Evolutionary conservation across 2,329 filamentous ascomycete species (phyloP).

Genomic region (Exophiala bonariae): DNA sequence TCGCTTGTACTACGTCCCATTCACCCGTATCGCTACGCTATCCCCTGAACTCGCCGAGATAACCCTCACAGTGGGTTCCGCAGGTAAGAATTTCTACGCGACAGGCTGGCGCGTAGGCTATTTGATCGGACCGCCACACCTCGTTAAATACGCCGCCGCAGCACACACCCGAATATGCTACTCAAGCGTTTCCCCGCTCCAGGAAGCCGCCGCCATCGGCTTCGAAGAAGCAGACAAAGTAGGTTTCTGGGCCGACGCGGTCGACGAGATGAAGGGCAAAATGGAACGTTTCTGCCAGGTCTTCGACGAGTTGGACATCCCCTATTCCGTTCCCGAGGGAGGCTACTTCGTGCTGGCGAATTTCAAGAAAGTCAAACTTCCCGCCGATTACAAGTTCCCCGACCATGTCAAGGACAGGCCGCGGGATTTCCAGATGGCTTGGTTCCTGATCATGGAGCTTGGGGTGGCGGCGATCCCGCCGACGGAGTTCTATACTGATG

Average conservation of each 20-base stretch:
- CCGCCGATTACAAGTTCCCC: slow-evolving; percentile 83
- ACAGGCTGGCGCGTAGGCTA: slow-evolving; percentile 97
- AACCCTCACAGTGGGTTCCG: slow-evolving; percentile 91
- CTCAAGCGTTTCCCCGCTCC: slow-evolving; percentile 85
- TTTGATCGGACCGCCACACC: slow-evolving; percentile 82
- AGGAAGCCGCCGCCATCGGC: slow-evolving; percentile 90
- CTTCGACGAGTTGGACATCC: slow-evolving; percentile 72
- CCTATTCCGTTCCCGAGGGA: slow-evolving; percentile 90
- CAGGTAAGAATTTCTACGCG: slow-evolving; percentile 97
- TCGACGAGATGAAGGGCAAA: slow-evolving; percentile 85
- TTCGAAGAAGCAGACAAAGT: slow-evolving; percentile 85
- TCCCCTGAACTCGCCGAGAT: slow-evolving; percentile 85
- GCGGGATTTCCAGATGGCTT: slow-evolving; percentile 89
- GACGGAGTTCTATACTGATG: slow-evolving; percentile 91
- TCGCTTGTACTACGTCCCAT: slow-evolving; percentile 89
- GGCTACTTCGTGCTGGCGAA: slow-evolving; percentile 98
- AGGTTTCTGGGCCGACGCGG: slow-evolving; percentile 83
- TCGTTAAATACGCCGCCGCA: slow-evolving; percentile 88
- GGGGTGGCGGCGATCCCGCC: slow-evolving; percentile 95
- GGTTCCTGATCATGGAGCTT: slow-evolving; percentile 96
- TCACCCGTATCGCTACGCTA: slow-evolving; percentile 86
- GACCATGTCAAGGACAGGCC: slow-evolving; percentile 81
- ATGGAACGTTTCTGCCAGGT: slow-evolving; percentile 83
- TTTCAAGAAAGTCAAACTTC: slow-evolving; percentile 81
- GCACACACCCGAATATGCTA: slow-evolving; percentile 97